Evolutionary conservation across 177 flowering plant species (phyloP), one percentile per base, ranked within the genome.

Genomic region (Vitis hybrid): DNA sequence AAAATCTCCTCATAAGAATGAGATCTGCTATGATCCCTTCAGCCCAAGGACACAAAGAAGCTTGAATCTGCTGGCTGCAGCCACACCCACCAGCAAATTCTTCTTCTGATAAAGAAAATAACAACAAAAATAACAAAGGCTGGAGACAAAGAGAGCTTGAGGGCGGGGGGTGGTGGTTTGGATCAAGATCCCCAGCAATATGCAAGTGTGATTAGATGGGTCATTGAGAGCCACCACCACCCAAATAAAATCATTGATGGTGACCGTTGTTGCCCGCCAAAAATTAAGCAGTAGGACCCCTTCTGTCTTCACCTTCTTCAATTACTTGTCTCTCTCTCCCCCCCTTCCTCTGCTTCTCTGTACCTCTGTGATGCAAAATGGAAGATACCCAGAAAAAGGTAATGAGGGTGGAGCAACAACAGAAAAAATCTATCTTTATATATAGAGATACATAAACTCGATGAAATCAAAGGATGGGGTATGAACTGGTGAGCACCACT

Each of bases 1-100:
- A 73, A 82, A 78, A 75, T 78, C 84, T 85, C 91, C 61, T 85
- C 91, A 87, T 87, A 81, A 75, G 86, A 83, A 61, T 81, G 78
- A 74, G 85, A 80, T 84, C 88, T 70, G 80, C 62, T 72, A 52
- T 52, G 75, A 76, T 68, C 70, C 57, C 70, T 83, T 65, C 72
- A 68, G 70, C 70, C 61, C 76, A 69, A 74, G 52, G n/a, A 56
- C 68, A 70, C 35, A 18, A 58, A 24, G 27, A 30, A 56, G 1
- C 70, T 24, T 15, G 21, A 55, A 56, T 66, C 32, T 64, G 5
- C 6, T 24, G 40, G 35, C 56, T 50, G 56, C 15, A 60, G 46
- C 60, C 21, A 49, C 67, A 50, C 66, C 65, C 21, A 67, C 69
- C 62, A 40, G 15, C 35, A 24, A 19, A 63, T 52, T 58, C 67